Base-by-base conservation (phyloP, 2,329 filamentous ascomycete genomes). In the Rhynchosporium secalis region DNA sequence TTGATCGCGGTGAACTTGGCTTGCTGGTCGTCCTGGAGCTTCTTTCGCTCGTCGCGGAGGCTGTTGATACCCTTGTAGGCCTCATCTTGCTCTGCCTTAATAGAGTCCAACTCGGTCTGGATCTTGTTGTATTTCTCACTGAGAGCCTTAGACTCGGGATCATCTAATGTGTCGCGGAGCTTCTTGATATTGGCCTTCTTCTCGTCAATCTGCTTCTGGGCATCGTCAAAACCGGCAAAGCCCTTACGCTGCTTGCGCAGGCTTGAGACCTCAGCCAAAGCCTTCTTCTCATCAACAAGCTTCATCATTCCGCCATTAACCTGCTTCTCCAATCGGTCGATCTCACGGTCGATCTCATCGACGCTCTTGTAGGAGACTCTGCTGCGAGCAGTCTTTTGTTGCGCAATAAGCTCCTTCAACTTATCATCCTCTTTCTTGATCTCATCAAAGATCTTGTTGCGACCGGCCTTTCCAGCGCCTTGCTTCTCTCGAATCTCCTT, bases 261-360 rank as follows among this genome's bases (percentile, higher is more conserved):
- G 75, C 80, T 88, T 55, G 89, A 90, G 71, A 96, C 88, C 72
- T 97, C 92, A 56, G 84, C 80, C 26, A 98, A 83, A 8, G 91
- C 88, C 84, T 97, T 98, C 83, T 92, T 96, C 85, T 98, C 95
- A 72, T 99, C 95, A 10, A 98, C 95, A 57, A 99, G 81, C 80
- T 93, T 96, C 89, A 99, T 93, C 75, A 85, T 89, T 68, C 94
- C 94, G 41, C 87, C 85, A 76, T 96, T 91, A 71, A 98, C 92
- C 75, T 94, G 85, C 77, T 88, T 88, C 69, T 96, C 91, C 59
- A 97, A 86, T 58, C 82, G 82, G 64, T 85, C 83, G 71, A 98
- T 95, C 77, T 95, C 86, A 66, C 83, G 82, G 76, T 98, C 92
- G 68, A 99, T 80, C 66, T 98, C 95, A 62, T 96, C 93, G 60